phyloP scores from a whole-genome alignment of 176 grass and related monocot species.

The Musa schizocarpa region DNA sequence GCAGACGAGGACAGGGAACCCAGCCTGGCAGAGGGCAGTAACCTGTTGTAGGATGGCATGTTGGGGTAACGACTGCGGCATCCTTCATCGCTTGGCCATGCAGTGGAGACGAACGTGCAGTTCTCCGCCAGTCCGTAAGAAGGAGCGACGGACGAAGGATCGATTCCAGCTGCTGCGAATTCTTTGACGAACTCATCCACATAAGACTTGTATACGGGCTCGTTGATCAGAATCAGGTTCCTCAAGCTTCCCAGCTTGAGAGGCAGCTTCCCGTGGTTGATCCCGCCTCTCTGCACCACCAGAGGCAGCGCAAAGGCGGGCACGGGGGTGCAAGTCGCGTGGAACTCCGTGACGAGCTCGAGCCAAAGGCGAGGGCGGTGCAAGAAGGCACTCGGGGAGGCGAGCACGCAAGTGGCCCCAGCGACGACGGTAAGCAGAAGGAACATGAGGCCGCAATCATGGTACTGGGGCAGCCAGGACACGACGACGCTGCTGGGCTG shows the following conservation, averaged over 20 bases:
- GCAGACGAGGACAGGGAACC: not conserved
- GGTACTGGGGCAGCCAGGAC: constrained; percentile 57
- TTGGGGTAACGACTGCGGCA: not conserved
- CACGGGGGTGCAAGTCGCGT: constrained; percentile 46
- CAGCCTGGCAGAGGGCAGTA: constrained; percentile 45
- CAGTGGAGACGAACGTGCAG: constrained; percentile 62
- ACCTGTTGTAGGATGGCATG: constrained; percentile 10
- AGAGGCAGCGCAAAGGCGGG: constrained; percentile 50
- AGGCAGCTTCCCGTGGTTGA: not conserved
- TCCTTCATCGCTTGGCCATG: constrained; percentile 24
- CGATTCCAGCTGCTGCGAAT: constrained; percentile 24
- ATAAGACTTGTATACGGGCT: constrained; percentile 34
- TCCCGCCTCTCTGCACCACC: constrained; percentile 19
- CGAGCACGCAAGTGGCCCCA: constrained; percentile 37
- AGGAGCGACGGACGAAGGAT: constrained; percentile 23
- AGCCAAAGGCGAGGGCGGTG: constrained; percentile 40
- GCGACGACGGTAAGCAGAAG: constrained; percentile 49
- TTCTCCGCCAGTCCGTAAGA: constrained; percentile 57
- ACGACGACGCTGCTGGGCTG: constrained; percentile 33
- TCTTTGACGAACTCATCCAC: constrained; percentile 39
- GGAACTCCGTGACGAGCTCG: constrained; percentile 46
- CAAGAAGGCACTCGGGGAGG: constrained; percentile 32
- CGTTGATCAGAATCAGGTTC: constrained; percentile 56
- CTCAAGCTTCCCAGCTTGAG: constrained; percentile 37
- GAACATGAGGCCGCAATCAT: constrained; percentile 66